A percentile compares a stretch with the other conserved stretches of the same genome.
phyloP scores from a whole-genome alignment of 2,329 filamentous ascomycete species.

The Aspergillus ochraceoroseus region DNA sequence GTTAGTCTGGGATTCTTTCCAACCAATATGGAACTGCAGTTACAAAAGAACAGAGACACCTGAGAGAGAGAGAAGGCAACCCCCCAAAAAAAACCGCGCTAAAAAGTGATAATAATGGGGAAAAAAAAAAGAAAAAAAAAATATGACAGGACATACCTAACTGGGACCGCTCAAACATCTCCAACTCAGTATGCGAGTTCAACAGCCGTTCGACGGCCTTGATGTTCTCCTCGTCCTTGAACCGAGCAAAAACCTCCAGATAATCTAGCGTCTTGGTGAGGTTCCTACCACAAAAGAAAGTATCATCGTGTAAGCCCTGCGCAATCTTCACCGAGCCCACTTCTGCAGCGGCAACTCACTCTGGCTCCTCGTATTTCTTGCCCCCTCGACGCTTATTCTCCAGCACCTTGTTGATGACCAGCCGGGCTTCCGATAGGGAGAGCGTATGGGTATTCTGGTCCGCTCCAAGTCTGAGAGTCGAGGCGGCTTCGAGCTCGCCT shows the following conservation, averaged over 20 bases:
- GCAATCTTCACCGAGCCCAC: not conserved
- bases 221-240: slow-evolving; percentile 91
- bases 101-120: too few species aligned
- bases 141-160: slow-evolving; percentile 57
- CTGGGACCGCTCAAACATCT: slow-evolving; percentile 90
- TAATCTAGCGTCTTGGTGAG: slow-evolving; percentile 86
- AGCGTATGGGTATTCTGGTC: slow-evolving; percentile 89
- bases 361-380: slow-evolving; percentile 78
- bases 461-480: slow-evolving; percentile 80
- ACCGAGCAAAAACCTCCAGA: slow-evolving; percentile 88
- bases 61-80: too few species aligned
- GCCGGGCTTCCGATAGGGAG: slow-evolving; percentile 83
- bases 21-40: not conserved
- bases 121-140: slow-evolving; percentile 2
- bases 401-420: slow-evolving; percentile 86
- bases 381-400: slow-evolving; percentile 72
- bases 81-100: too few species aligned
- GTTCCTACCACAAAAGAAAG: slow-evolving; percentile 45
- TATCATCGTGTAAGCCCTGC: not conserved
- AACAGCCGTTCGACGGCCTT: slow-evolving; percentile 88
- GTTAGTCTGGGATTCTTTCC: slow-evolving; percentile 5
- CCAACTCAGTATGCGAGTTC: slow-evolving; percentile 68
- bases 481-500: slow-evolving; percentile 77
- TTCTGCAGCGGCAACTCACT: slow-evolving; percentile 53
- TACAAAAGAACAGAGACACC: too few species aligned